Conservation (phyloP, 1,284 basidiomycete genomes). For the Cutaneotrichosporon dermatis region DNA sequence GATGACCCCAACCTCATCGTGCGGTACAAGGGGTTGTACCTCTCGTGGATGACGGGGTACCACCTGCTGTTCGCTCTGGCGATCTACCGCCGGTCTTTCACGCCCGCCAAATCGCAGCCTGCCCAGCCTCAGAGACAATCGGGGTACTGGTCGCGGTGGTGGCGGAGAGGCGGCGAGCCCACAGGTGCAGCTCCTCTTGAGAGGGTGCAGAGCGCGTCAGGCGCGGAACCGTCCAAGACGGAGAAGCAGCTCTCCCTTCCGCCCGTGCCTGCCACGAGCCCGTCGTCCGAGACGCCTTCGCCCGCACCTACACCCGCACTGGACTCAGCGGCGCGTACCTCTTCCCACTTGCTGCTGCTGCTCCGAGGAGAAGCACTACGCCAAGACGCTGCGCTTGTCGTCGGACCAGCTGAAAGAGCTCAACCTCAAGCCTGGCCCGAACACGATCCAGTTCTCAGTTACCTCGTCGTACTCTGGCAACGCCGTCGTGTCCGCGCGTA, state of each 20-base stretch:
- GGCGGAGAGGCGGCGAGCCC: constrained; percentile 29
- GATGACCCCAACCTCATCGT: constrained; percentile 53
- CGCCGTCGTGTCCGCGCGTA: constrained; percentile 82
- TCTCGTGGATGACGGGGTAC: constrained; percentile 54
- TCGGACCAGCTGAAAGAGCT: constrained; percentile 86
- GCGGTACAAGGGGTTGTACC: constrained; percentile 50
- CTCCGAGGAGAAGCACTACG: constrained; percentile 56
- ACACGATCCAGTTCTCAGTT: constrained; percentile 90
- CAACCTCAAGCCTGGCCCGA: constrained; percentile 80
- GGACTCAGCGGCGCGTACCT: too few species aligned
- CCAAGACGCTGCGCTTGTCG: constrained; percentile 84
- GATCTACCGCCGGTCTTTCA: constrained; percentile 46
- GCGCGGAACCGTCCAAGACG: not conserved
- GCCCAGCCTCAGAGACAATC: constrained; percentile 18
- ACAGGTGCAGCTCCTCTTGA: not conserved
- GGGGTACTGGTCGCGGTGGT: constrained; percentile 46
- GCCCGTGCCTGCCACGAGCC: not conserved
- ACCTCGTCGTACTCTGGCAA: constrained; percentile 74
- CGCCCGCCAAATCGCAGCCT: constrained; percentile 1
- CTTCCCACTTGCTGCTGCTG: too few species aligned
- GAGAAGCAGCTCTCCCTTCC: not conserved
- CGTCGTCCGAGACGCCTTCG: constrained; percentile 1
- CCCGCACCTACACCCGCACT: not conserved
- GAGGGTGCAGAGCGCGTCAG: constrained; percentile 4
- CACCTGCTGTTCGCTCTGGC: constrained; percentile 53